These are phyloP conservation scores for Botrytis squamosa DNA, from an alignment of 2,329 filamentous ascomycete genomes.

Conservation along the genomic window DNA sequence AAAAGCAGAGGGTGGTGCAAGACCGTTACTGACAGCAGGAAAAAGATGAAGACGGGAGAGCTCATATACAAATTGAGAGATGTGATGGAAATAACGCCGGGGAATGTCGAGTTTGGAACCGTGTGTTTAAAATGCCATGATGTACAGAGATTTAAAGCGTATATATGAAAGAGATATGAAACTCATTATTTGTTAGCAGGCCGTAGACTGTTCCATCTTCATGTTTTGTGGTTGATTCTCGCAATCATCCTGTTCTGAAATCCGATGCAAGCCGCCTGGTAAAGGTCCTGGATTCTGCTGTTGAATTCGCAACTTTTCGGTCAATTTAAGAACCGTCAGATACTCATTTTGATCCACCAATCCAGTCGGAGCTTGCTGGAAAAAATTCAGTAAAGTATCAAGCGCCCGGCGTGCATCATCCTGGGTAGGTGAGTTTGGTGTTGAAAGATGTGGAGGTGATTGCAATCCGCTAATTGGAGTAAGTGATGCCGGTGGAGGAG, in stretches of 20 bases:
- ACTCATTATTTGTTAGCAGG: conserved; percentile 26
- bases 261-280: conserved; percentile 43
- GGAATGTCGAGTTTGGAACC: conserved; percentile 8
- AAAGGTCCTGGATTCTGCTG: conserved; percentile 39
- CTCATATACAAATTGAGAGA: conserved; percentile 11
- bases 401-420: conserved; percentile 83
- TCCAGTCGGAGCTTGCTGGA: conserved; percentile 64
- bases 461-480: conserved; percentile 41
- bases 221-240: conserved; percentile 29
- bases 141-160: conserved; percentile 21
- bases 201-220: conserved; percentile 39
- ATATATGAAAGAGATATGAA: neutral
- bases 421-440: conserved; percentile 66
- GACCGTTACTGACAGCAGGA: neutral
- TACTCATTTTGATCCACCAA: conserved; percentile 77
- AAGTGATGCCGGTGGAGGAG: conserved; percentile 42
- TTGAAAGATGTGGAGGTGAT: conserved; percentile 53
- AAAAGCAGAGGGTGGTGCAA: neutral
- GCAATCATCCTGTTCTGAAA: conserved; percentile 39
- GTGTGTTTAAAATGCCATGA: conserved; percentile 18
- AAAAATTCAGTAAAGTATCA: conserved; percentile 77
- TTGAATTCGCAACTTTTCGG: conserved; percentile 78
- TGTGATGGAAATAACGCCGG: conserved; percentile 12
- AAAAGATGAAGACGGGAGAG: neutral
- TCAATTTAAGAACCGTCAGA: conserved; percentile 73